These are phyloP conservation scores for Pittosporum tobira DNA, from an alignment of 129 eudicot genomes.

Conservation along the genomic window DNA sequence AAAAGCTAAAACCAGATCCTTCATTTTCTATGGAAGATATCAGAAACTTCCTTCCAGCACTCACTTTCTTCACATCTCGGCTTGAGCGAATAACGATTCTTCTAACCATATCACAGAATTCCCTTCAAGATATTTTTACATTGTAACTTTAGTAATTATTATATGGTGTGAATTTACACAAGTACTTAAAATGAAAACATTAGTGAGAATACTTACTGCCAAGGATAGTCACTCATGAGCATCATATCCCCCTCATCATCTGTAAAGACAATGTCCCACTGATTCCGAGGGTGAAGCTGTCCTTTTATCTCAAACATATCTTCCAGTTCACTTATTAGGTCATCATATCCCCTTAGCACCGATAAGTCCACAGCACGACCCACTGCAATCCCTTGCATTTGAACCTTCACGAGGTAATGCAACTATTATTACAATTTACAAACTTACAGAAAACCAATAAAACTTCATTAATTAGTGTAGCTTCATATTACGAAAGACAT, in stretches of 20 bases:
- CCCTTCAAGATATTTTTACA: conserved; percentile 31
- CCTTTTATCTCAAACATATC: conserved; percentile 86
- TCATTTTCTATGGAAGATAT: conserved; percentile 28
- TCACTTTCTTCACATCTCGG: conserved; percentile 83
- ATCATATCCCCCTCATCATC: conserved; percentile 99
- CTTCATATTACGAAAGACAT: not conserved
- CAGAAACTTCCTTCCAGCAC: conserved; percentile 46
- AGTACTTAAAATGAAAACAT: not conserved
- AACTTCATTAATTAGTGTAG: not conserved
- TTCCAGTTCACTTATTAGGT: conserved; percentile 71
- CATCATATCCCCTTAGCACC: conserved; percentile 54
- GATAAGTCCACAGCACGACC: conserved; percentile 96
- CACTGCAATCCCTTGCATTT: conserved; percentile 93
- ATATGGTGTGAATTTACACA: not conserved
- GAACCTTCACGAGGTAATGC: conserved; percentile 45
- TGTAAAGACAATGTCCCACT: conserved; percentile 84
- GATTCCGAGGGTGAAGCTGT: conserved; percentile 47
- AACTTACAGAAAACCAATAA: not conserved
- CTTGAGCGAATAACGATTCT: conserved; percentile 65
- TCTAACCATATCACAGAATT: conserved; percentile 71
- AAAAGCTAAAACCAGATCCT: conserved; percentile 35
- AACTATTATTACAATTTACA: not conserved
- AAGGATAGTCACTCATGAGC: conserved; percentile 96
- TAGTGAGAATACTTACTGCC: conserved; percentile 54
- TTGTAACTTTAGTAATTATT: not conserved